Evolutionary conservation across 2,329 filamentous ascomycete genomes (phyloP).

Genomic region (Colletotrichum echinochloae): DNA sequence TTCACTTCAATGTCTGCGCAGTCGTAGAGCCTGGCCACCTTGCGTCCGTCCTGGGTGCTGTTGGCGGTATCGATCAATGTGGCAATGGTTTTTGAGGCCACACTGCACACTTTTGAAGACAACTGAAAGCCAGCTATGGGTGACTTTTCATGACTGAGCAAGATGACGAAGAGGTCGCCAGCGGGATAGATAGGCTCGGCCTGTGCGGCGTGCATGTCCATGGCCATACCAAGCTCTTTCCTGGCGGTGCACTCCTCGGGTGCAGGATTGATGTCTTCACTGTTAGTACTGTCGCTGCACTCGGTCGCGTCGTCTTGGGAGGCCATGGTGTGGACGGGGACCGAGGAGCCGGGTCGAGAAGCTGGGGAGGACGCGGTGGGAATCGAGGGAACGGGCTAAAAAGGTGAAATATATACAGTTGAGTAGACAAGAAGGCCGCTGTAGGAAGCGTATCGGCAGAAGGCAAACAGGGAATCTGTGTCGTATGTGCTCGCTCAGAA

Average conservation of each 20-base stretch:
- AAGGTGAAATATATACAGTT: too few species aligned
- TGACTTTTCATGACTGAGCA: not conserved
- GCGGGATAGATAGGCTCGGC: not conserved
- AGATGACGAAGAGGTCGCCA: conserved; percentile 9
- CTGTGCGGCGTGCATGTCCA: not conserved
- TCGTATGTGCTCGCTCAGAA: not conserved
- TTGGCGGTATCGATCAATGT: not conserved
- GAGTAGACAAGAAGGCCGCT: not conserved
- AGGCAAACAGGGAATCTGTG: not conserved
- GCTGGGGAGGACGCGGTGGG: not conserved
- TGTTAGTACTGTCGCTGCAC: not conserved
- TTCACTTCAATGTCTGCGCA: not conserved
- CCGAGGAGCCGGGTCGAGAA: too few species aligned
- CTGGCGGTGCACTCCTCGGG: not conserved
- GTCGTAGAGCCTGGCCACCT: not conserved
- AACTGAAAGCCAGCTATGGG: conserved; percentile 7
- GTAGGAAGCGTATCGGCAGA: not conserved
- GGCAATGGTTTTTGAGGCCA: not conserved
- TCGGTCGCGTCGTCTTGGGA: not conserved
- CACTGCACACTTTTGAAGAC: not conserved
- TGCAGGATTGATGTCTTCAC: not conserved
- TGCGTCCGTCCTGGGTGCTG: not conserved
- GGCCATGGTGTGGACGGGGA: not conserved
- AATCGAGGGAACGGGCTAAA: not conserved
- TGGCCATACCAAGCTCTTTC: too few species aligned